Percentiles rank a stretch among this genome's conserved stretches.
phyloP scores from a whole-genome alignment of 2,329 filamentous ascomycete species.

The Fusarium sp. region DNA sequence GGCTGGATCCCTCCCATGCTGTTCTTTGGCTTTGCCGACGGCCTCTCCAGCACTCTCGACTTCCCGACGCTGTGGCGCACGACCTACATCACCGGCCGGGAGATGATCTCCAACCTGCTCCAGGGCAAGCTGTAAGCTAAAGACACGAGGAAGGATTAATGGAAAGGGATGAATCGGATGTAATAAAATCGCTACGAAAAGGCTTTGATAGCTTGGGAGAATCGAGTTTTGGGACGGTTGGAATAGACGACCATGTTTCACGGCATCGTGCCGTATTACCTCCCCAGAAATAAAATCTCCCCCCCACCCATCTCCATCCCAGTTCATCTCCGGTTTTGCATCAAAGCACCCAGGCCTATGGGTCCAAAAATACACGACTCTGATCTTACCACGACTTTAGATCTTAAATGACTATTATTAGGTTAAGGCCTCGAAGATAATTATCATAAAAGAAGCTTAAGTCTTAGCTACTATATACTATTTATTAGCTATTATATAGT shows the following conservation, averaged over 20 bases:
- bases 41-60: slow-evolving; percentile 85
- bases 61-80: slow-evolving; percentile 88
- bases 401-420: too few species aligned
- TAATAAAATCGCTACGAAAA: not conserved
- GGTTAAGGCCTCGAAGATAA: too few species aligned
- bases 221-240: slow-evolving; percentile 1
- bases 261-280: not conserved
- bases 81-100: slow-evolving; percentile 78
- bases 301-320: too few species aligned
- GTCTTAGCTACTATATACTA: too few species aligned
- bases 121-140: slow-evolving; percentile 76
- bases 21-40: slow-evolving; percentile 89
- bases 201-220: not conserved
- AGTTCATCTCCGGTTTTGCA: too few species aligned
- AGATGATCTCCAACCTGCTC: slow-evolving; percentile 83
- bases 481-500: too few species aligned
- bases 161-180: slow-evolving; percentile 8
- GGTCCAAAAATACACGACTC: too few species aligned
- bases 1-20: slow-evolving; percentile 97
- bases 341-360: too few species aligned
- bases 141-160: not conserved
- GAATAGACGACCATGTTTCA: not conserved
- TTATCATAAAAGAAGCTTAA: too few species aligned
- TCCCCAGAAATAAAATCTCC: too few species aligned
- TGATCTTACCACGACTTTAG: too few species aligned